Conservation (phyloP, 257 asterid genomes). For the Knoxia roxburghii region DNA sequence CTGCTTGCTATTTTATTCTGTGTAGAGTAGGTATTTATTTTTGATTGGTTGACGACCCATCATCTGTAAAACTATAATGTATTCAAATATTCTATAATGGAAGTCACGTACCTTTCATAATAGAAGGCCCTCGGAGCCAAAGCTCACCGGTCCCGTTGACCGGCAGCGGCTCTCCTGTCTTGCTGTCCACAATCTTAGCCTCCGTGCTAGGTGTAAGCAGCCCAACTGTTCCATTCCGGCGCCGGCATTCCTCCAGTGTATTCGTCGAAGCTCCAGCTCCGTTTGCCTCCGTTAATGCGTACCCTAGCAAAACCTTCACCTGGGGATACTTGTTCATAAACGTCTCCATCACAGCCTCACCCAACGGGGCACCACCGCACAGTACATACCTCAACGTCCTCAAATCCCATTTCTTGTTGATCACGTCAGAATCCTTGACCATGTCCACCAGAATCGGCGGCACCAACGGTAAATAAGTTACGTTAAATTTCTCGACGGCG, state of each 20-base stretch:
- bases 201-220: slow-evolving; percentile 69
- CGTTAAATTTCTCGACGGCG: slow-evolving; percentile 59
- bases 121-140: slow-evolving; percentile 79
- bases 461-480: slow-evolving; percentile 62
- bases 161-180: slow-evolving; percentile 40
- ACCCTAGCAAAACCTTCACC: slow-evolving; percentile 69
- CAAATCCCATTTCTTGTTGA: slow-evolving; percentile 51
- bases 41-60: no score
- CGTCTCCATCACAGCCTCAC: slow-evolving; percentile 78
- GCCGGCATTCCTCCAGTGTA: slow-evolving; percentile 77
- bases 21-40: no score
- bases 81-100: no score
- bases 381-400: slow-evolving; percentile 52
- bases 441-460: slow-evolving; percentile 81
- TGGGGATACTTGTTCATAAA: slow-evolving; percentile 60
- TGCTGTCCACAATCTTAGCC: slow-evolving; percentile 83
- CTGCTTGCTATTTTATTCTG: no score
- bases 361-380: slow-evolving; percentile 90
- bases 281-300: slow-evolving; percentile 83
- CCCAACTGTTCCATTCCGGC: slow-evolving; percentile 82
- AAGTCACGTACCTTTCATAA: slow-evolving; percentile 62
- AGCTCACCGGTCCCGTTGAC: slow-evolving; percentile 79
- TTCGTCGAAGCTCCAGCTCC: slow-evolving; percentile 81
- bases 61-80: no score
- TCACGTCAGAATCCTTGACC: slow-evolving; percentile 46